Evolutionary conservation across 371 early-diverging fungal genomes (phyloP), one percentile per base, ranked within the genome.

Genomic region (Lichtheimia ornata): DNA sequence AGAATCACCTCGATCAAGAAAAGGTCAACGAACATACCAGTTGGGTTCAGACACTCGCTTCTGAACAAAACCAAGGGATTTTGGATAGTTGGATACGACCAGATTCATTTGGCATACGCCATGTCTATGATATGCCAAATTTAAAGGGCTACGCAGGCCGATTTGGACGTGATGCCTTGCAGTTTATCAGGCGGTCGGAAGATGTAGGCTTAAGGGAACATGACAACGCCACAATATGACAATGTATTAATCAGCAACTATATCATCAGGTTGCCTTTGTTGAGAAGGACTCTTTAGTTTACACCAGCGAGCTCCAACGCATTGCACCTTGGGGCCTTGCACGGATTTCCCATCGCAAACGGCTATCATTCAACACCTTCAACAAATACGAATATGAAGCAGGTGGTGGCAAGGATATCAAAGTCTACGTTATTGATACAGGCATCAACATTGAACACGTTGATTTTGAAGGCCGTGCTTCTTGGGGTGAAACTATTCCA

Each of bases 251-350:
- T 47, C 18, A 47, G 1, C 2, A 22, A 7, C 22, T 47, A 13
- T 47, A n/a, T 47, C 11, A 22, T n/a, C 15, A 91, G 81, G 90
- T 95, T 20, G 94, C 83, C 17, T 94, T 85, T 61, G 85, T 96
- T 49, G 96, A 96, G 74, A 84, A 81, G 58, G 94, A 94, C 78
- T 86, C 88, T 59, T 67, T 91, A 14, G 88, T 93, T 53, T 84
- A 87, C 66, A 73, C 88, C 17, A 66, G 61, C 42, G 86, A 84
- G 14, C 65, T 79, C 35, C 88, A 92, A 77, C 71, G 63, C 35
- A 76, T 81, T 62, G 92, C 95, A n/a, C 90, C 94, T 12, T 95
- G 95, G 95, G 95, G 94, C 25, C 72, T 94, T n/a, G 83, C 91
- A 53, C 92, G 95, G 61, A 81, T 94, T 62, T 88, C 93, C 22